Evolutionary conservation across 768 basidiomycete genomes (phyloP), one percentile per base, ranked within the genome.

Genomic region (Boletus pseudopeckii): DNA sequence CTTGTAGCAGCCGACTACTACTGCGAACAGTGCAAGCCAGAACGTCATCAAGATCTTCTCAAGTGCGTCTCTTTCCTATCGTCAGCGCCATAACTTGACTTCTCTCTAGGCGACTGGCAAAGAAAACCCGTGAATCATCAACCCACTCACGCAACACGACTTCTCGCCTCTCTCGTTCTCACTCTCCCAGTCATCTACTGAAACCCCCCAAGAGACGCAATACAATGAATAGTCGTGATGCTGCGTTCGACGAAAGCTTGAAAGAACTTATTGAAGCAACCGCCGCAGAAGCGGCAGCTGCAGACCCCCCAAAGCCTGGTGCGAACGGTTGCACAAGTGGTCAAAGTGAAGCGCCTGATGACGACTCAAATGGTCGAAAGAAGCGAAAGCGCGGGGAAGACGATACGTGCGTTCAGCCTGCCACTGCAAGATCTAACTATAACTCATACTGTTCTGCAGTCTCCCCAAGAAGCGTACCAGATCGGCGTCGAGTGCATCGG

Each of bases 211-310:
- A 94, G 74, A 84, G 92, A 48, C 80, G 97, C 55, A 93, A 92
- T 63, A 99, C 97, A 47, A 96, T 99, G 93, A 98, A 98, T 70
- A 95, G 92, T 64, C 78, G 96, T 53, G 96, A 97, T 69, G 92
- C 95, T 15, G 88, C 86, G 13, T 95, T 93, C 67, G 95, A 96
- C 67, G 90, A 94, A 65, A 92, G 86, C 65, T 68, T 90, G 52
- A 86, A 88, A 67, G 86, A 88, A 63, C 74, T 88, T 49, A 84
- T 90, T 47, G 84, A 87, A 61, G 82, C 81, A 37, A 85, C 85
- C 18, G 87, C 86, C 24, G 83, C 84, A 7, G 86, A 88, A 66
- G 87, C 85, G 4, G 81, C 81, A 45, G 80, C 78, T 30, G 74
- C 78, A 45, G 80, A 80, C 38, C 64, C 72, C n/a, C 68, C 47